Evolutionary conservation across 139 green algal species (phyloP), one percentile per base, ranked within the genome.

Genomic region (Micractinium sp.): DNA sequence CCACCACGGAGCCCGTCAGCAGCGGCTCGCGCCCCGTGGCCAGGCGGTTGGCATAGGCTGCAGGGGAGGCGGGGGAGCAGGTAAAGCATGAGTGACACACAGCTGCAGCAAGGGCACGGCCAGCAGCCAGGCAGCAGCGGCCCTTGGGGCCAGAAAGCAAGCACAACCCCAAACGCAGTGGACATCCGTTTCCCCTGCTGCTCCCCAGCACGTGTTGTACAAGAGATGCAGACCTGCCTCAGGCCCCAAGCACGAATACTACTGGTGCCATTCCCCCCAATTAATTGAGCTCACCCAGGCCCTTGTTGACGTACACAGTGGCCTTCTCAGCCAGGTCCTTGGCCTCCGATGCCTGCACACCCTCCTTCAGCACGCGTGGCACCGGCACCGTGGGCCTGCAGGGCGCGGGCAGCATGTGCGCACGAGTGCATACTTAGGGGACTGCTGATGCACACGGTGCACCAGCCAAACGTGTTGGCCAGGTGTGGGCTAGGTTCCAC

Each of bases 331-430:
- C 90, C 20, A 75, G 29, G 18, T 71, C 69, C 73, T 90, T 90
- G 81, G 85, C 66, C 23, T 94, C 63, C 0, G n/a, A 69, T 53
- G 93, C 91, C 36, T 76, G 78, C 15, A 95, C 31, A 27, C 93
- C 93, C 74, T 92, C 75, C 35, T 41, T 66, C 39, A 95, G 25
- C 29, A 92, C 22, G 19, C 35, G 41, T 23, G 93, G 93, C 47
- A 95, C 74, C 0, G 90, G 90, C 22, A 91, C 87, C 25, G 89
- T 85, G 3, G 90, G 88, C 90, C 93, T 92, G 89, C 81, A 81
- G 29, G 47, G 47, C 47, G 9, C 47, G 22, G 22, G 31, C 2
- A 27, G 47, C 16, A 35, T 25, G 31, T n/a, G 47, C 2, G 36
- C 35, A 63, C 35, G 47, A 16, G 0, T 23, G 80, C 38, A 69